Base-by-base conservation (phyloP, 345 rosid species). In the Laguncularia racemosa region DNA sequence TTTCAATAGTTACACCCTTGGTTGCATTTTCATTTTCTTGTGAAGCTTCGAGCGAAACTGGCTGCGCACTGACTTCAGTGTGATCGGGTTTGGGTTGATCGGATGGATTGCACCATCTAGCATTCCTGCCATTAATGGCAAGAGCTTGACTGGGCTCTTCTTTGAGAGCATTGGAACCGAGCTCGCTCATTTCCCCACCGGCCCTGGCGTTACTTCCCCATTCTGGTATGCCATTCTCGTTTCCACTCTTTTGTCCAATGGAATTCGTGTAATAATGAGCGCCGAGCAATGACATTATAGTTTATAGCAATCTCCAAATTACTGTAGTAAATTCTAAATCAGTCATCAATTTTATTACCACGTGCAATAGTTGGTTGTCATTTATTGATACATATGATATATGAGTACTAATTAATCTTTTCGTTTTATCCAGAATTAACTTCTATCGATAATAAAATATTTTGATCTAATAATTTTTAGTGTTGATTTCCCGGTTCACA, bases 41-140 rank as follows among this genome's bases (percentile, higher is more conserved):
- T 44, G 26, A 26, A 89, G 98, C 89, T 86, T 93, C 59, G 70
- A 79, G 73, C 81, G 90, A 72, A 68, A 89, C 71, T 92, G 98
- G 97, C 77, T 86, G 26, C 78, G 96, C 12, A 77, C 23, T 64
- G 96, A 92, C 50, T 57, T 80, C 48, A 89, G 76, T 61, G 95
- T 89, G 82, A 76, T 93, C 0, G 97, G 96, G 13, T 89, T 93
- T 54, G 97, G 96, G 40, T 62, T 93, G 64, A 80, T 92, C 33
- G 96, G 98, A 44, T 92, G 96, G 98, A 0, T 89, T 19, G 96
- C 91, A 10, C 98, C 98, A 2, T 89, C 97, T 6, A 89, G 99
- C 71, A 65, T 89, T 7, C 99, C 99, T 15, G 85, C 73, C 2
- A 93, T 89, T 47, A 16, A 77, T 16, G 97, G 97, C 4, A 93